A percentile compares a stretch with the other conserved stretches of the same genome.
Evolutionary conservation across 2,329 filamentous ascomycete species (phyloP).

Genomic region (Raffaelea deltoideospora): DNA sequence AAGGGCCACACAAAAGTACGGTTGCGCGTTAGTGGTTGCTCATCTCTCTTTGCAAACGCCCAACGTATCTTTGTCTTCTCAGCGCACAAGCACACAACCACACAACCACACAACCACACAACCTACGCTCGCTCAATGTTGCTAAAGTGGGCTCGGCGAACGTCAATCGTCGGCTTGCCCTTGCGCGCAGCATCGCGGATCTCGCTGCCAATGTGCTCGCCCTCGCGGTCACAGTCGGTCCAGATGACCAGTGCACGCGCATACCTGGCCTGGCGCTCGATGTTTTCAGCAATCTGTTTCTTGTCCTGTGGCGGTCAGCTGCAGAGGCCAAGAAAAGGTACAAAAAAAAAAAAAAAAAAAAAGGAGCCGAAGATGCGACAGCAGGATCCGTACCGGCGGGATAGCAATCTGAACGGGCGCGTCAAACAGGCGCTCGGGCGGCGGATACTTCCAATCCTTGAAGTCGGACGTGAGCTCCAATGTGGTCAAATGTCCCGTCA

Average conservation of each 20-base stretch:
- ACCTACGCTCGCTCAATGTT: constrained; percentile 77
- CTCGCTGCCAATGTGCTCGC: constrained; percentile 88
- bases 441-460: constrained; percentile 67
- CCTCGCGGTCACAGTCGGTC: constrained; percentile 97
- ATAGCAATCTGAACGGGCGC: constrained; percentile 59
- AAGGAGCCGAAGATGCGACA: no score
- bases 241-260: constrained; percentile 78
- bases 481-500: constrained; percentile 74
- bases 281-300: constrained; percentile 68
- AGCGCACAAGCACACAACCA: no score
- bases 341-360: no score
- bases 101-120: background rate
- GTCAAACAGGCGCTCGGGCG: constrained; percentile 65
- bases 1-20: no score
- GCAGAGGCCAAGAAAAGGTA: background rate
- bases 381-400: constrained; percentile 46
- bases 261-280: constrained; percentile 59
- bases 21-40: background rate
- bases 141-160: constrained; percentile 83
- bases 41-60: no score
- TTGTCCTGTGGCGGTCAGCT: constrained; percentile 44
- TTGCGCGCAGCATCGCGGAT: constrained; percentile 67
- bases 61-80: background rate
- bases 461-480: constrained; percentile 62
- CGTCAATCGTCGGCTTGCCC: constrained; percentile 57